These are phyloP conservation scores for Gliomastix tumulicola DNA, from an alignment of 2,329 filamentous ascomycete species.

Conservation along the genomic window DNA sequence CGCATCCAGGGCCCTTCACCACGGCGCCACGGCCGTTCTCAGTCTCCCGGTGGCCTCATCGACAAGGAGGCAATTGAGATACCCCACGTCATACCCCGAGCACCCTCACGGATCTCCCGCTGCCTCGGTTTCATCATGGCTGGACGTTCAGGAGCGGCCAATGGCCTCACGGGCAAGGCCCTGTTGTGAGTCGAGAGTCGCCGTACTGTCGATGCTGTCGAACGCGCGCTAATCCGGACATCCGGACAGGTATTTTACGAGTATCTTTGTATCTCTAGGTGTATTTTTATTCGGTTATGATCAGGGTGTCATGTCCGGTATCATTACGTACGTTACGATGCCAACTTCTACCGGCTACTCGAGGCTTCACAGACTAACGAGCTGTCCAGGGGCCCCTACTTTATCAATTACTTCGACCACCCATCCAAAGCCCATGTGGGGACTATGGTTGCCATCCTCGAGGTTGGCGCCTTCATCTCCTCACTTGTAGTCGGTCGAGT, in stretches of 20 bases:
- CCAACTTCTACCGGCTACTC: too few relatives aligned
- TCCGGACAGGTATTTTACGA: constrained; percentile 91
- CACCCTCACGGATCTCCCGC: constrained; percentile 60
- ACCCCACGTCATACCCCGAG: constrained; percentile 58
- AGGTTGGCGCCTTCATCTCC: constrained; percentile 86
- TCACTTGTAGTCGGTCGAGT: constrained; percentile 81
- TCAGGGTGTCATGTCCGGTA: constrained; percentile 80
- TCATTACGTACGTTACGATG: constrained; percentile 55
- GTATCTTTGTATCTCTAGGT: constrained; percentile 79
- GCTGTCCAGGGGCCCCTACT: constrained; percentile 70
- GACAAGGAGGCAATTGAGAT: constrained; percentile 78
- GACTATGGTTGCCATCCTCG: constrained; percentile 96
- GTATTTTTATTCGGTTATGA: constrained; percentile 89
- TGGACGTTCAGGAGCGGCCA: constrained; percentile 66
- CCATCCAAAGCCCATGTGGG: constrained; percentile 82
- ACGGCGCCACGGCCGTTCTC: constrained; percentile 25
- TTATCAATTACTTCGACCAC: constrained; percentile 87
- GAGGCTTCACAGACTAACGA: too few relatives aligned
- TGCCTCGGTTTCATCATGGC: constrained; percentile 82
- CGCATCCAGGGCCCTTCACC: constrained; percentile 53
- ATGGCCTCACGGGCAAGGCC: constrained; percentile 93
- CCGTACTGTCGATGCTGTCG: too few relatives aligned
- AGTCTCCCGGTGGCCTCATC: constrained; percentile 32
- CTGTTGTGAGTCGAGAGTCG: constrained; percentile 76
- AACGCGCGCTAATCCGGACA: too few relatives aligned